Base-by-base conservation (phyloP, 2,329 filamentous ascomycete species). In the Talaromyces verruculosus region DNA sequence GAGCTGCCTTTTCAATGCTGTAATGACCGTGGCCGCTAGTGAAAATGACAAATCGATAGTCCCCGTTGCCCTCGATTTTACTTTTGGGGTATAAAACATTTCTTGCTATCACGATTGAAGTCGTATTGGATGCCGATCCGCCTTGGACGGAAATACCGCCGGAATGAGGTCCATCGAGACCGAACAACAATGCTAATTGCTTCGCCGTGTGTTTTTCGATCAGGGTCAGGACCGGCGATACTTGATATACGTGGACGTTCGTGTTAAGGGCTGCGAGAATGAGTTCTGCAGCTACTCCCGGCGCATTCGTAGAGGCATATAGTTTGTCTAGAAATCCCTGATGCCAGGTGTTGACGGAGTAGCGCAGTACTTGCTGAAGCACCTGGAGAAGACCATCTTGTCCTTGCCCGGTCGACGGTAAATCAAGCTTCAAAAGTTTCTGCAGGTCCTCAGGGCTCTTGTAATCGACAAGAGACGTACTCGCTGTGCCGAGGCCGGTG, bases 331-430 rank as follows among this genome's bases (percentile, higher is more conserved):
- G 80, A 79, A 98, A 99, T 11, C 94, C 94, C 78, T 97, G 93
- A 74, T 96, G 91, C 91, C 93, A 98, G n/a, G 94, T 97, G 80
- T 99, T 99, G 74, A 98, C 94, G 73, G 91, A 95, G 78, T 96
- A 93, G 69, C 87, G 84, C 49, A 98, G 83, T 22, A 97, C 84
- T 67, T 88, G 85, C 70, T 88, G 82, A 55, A 96, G 84, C 2
- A 87, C 87, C 39, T 87, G 84, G 33, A 97, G 81, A 37, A 97
- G 81, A 0, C 93, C 94, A 51, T 91, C 86, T 71, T 90, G 90
- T 0, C 89, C 90, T 68, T 80, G 81, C 7, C 86, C 88, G 2
- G 77, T 79, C 2, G 79, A 72, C 0, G 90, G 88, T 5, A 92
- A 80, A 6, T 76, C 71, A 7, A 82, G 69, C 49, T 78, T 72